Evolutionary conservation across 2,329 filamentous ascomycete species (phyloP).

Genomic region (Aspergillus brunneoviolaceus): DNA sequence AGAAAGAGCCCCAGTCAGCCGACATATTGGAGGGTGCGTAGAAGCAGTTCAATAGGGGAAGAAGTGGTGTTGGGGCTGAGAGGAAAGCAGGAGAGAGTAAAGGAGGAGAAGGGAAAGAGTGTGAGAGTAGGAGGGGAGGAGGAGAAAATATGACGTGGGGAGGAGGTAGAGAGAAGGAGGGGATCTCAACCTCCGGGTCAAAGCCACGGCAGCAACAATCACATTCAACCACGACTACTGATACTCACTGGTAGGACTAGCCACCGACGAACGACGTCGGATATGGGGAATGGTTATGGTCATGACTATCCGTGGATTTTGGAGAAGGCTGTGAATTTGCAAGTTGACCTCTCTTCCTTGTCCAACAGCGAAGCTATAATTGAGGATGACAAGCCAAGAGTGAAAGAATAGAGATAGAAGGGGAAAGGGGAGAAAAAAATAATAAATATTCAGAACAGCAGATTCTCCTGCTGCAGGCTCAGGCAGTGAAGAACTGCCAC

Average conservation of each 20-base stretch:
- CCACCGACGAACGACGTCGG: slow-evolving; percentile 37
- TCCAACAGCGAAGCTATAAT: background rate
- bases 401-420: slow-evolving; percentile 7
- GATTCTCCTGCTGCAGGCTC: background rate
- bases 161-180: slow-evolving; percentile 1
- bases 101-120: slow-evolving; percentile 8
- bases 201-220: slow-evolving; percentile 6
- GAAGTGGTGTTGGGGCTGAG: background rate
- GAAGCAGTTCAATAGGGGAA: background rate
- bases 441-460: no score
- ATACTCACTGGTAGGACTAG: slow-evolving; percentile 29
- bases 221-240: slow-evolving; percentile 19
- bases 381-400: slow-evolving; percentile 6
- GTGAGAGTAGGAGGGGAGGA: background rate
- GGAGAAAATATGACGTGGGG: slow-evolving; percentile 21
- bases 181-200: background rate
- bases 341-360: background rate
- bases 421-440: slow-evolving; percentile 10
- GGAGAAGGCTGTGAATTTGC: background rate
- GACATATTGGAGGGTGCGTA: slow-evolving; percentile 19
- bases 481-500: background rate
- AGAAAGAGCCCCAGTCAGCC: slow-evolving; percentile 27
- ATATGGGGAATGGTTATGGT: slow-evolving; percentile 33
- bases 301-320: slow-evolving; percentile 26
- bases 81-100: slow-evolving; percentile 1